These are phyloP conservation scores for Colletotrichum sublineola DNA, from an alignment of 2,329 filamentous ascomycete genomes.

Conservation along the genomic window DNA sequence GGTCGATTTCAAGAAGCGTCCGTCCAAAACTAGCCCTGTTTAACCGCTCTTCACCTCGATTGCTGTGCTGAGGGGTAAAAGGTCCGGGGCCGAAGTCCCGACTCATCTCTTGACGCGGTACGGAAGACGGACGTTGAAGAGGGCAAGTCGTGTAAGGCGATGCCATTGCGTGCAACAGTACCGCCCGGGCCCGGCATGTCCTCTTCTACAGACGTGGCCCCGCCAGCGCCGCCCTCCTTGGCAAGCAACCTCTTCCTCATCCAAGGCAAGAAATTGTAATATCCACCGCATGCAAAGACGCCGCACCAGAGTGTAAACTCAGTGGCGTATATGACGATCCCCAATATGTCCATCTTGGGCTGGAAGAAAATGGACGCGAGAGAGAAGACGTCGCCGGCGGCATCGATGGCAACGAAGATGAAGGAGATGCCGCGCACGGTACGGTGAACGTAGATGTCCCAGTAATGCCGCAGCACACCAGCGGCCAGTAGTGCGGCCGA, in stretches of 20 bases:
- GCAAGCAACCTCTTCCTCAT: slow-evolving; percentile 52
- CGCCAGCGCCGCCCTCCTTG: slow-evolving; percentile 25
- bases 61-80: background rate
- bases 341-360: slow-evolving; percentile 68
- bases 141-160: slow-evolving; percentile 62
- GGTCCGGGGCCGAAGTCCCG: slow-evolving; percentile 4
- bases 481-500: slow-evolving; percentile 73
- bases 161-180: background rate
- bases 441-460: slow-evolving; percentile 75
- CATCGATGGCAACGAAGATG: slow-evolving; percentile 78
- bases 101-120: slow-evolving; percentile 59
- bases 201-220: background rate
- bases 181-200: slow-evolving; percentile 1
- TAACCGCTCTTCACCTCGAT: background rate
- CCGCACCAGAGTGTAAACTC: slow-evolving; percentile 77
- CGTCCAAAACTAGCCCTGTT: background rate
- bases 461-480: slow-evolving; percentile 77
- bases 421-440: slow-evolving; percentile 80
- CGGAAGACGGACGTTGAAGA: slow-evolving; percentile 75
- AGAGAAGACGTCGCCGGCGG: slow-evolving; percentile 76
- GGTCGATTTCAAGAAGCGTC: background rate
- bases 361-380: slow-evolving; percentile 75
- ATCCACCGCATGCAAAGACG: slow-evolving; percentile 74
- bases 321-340: slow-evolving; percentile 75
- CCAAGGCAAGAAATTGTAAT: slow-evolving; percentile 75